Base-by-base conservation (phyloP, 1,284 basidiomycete genomes). In the Trametes polyzona region DNA sequence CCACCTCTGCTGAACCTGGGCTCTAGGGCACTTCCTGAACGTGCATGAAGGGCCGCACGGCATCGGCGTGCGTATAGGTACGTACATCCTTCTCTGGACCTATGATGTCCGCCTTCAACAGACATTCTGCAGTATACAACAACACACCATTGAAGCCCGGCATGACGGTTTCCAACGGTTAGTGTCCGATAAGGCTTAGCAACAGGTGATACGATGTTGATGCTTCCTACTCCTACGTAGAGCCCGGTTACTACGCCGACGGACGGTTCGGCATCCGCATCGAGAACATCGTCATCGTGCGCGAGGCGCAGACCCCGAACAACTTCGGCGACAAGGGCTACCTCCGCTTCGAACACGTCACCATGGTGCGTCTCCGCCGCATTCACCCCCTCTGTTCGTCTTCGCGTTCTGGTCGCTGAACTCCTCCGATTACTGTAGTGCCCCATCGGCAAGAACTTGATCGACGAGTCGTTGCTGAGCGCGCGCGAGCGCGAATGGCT, bases 241-340 rank as follows among this genome's bases (percentile, higher is more conserved):
- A 99, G 68, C 96, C 96, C 0, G 96, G 95, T 2, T 99, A 93
- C 73, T 97, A 98, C 72, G 86, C 87, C 16, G 95, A 98, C 66
- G 96, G 95, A 5, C 78, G 83, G 57, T 99, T 90, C 70, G 96
- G 96, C 3, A 94, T 98, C 64, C 87, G 96, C 2, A 95, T 97
- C 66, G 96, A 99, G 76, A 95, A 87, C 70, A 81, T 96, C 39
- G 85, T 95, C 16, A 78, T 95, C 26, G 88, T 96, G 8, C 81
- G 82, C 57, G 81, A 88, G 35, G 87, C 76, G 6, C 73, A 87
- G 57, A 95, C 93, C 1, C 84, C 80, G 6, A 83, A 95, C 71
- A 92, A 94, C 70, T 98, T 96, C 71, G 94, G 93, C 4, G 81
- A 85, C 44, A 91, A 88, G 63, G 90, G 88, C 2, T 97, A 86